A percentile compares a stretch with the other conserved stretches of the same genome.
Conservation (phyloP, 2,329 filamentous ascomycete species). For the Dactylellina sp. region DNA sequence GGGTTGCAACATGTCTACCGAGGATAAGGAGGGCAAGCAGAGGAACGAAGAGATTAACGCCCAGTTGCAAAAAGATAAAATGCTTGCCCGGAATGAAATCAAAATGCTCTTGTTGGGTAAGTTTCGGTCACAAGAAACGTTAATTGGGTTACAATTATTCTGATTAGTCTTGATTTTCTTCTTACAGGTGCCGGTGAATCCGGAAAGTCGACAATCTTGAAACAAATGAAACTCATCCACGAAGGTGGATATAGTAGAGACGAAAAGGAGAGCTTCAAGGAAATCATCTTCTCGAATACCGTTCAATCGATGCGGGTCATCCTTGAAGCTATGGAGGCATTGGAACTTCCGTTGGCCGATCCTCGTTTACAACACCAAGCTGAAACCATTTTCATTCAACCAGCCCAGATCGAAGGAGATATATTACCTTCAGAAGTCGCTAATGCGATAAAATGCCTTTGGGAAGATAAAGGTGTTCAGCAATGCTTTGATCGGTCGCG, state of each 20-base stretch:
- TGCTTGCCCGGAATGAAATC: conserved; percentile 99
- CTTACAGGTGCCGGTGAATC: conserved; percentile 91
- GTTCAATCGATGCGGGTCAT: conserved; percentile 78
- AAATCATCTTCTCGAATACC: conserved; percentile 78
- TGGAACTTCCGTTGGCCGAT: conserved; percentile 85
- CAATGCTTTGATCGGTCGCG: conserved; percentile 95
- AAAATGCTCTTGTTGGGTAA: conserved; percentile 99
- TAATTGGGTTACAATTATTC: not conserved
- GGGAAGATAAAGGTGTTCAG: conserved; percentile 92
- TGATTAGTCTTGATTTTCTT: not conserved
- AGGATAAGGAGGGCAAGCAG: conserved; percentile 99
- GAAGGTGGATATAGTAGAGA: conserved; percentile 97
- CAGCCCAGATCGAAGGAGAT: conserved; percentile 94
- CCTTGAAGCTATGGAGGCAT: conserved; percentile 76
- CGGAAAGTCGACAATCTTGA: conserved; percentile 92
- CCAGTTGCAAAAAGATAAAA: conserved; percentile 96
- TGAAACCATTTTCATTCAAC: conserved; percentile 98
- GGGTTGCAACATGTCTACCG: conserved; percentile 99
- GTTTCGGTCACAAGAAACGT: conserved; percentile 62
- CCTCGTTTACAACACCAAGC: conserved; percentile 96
- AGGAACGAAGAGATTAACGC: conserved; percentile 99
- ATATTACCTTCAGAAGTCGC: conserved; percentile 94
- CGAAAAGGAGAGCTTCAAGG: conserved; percentile 77
- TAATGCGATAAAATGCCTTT: conserved; percentile 88
- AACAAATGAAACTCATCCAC: conserved; percentile 99